phyloP scores from a whole-genome alignment of 495 filamentous ascomycete species.

The Aspergillus affinis region DNA sequence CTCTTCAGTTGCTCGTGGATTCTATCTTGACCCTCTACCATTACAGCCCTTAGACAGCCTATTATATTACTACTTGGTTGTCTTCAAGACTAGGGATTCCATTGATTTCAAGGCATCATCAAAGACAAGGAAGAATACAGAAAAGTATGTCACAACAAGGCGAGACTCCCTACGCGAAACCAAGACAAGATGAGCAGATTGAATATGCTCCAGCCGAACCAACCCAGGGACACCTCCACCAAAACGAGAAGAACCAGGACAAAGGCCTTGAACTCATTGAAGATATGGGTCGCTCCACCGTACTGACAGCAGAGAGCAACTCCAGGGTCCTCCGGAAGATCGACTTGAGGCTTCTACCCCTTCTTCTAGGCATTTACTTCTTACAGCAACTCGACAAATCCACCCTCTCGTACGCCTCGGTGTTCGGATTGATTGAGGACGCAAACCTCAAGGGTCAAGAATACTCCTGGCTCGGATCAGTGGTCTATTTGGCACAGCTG shows the following conservation, averaged over 20 bases:
- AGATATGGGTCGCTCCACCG: constrained; percentile 36
- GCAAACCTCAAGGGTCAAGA: constrained; percentile 47
- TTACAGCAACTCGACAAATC: constrained; percentile 60
- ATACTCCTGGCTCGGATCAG: constrained; percentile 53
- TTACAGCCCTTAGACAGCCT: neutral
- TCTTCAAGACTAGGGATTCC: neutral
- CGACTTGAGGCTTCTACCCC: constrained; percentile 53
- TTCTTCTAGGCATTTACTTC: constrained; percentile 43
- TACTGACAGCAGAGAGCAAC: constrained; percentile 55
- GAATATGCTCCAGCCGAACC: constrained; percentile 33
- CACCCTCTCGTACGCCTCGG: constrained; percentile 53
- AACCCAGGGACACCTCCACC: neutral
- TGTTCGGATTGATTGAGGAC: constrained; percentile 49
- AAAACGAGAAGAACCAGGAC: constrained; percentile 31
- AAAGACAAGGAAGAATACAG: constrained; percentile 5
- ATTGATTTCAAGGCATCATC: neutral
- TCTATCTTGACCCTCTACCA: neutral
- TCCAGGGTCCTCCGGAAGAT: constrained; percentile 51
- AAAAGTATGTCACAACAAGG: constrained; percentile 25
- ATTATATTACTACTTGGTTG: neutral
- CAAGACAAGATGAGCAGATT: constrained; percentile 37
- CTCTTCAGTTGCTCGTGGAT: neutral
- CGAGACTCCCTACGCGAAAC: constrained; percentile 22
- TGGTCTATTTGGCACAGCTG: constrained; percentile 53
- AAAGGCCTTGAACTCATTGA: constrained; percentile 47